phyloP scores from a whole-genome alignment of 768 basidiomycete species.

The Pilatotrama ljubarskyi region DNA sequence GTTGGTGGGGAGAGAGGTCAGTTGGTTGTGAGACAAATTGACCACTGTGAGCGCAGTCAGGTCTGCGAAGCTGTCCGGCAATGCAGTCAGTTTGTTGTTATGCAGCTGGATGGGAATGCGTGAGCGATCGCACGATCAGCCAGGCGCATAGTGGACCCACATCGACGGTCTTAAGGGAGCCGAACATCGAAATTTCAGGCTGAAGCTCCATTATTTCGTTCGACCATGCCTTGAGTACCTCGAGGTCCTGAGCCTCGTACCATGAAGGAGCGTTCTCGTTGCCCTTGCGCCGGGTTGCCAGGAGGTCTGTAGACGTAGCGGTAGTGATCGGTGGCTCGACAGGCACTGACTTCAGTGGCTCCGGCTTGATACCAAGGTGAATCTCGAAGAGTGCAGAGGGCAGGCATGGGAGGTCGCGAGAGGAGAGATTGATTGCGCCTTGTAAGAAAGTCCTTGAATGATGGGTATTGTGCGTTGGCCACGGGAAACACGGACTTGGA shows the following conservation, averaged over 20 bases:
- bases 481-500: conserved; percentile 34
- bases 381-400: conserved; percentile 80
- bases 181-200: conserved; percentile 81
- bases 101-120: conserved; percentile 54
- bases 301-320: conserved; percentile 27
- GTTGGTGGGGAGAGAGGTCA: conserved; percentile 61
- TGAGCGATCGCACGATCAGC: conserved; percentile 4
- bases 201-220: conserved; percentile 81
- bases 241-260: conserved; percentile 82
- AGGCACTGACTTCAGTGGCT: conserved; percentile 62
- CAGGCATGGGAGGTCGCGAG: conserved; percentile 69
- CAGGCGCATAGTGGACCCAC: conserved; percentile 44
- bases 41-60: conserved; percentile 63
- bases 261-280: conserved; percentile 58
- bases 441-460: conserved; percentile 28
- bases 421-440: conserved; percentile 77
- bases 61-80: conserved; percentile 71
- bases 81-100: conserved; percentile 61
- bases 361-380: conserved; percentile 74
- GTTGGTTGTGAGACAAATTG: conserved; percentile 73
- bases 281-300: conserved; percentile 35
- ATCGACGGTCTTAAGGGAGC: conserved; percentile 77
- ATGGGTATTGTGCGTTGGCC: conserved; percentile 48
- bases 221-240: conserved; percentile 74
- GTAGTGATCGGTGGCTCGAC: conserved; percentile 57